These are phyloP conservation scores for Heterobasidion annosum DNA, from an alignment of 1,284 basidiomycete genomes.

Conservation along the genomic window DNA sequence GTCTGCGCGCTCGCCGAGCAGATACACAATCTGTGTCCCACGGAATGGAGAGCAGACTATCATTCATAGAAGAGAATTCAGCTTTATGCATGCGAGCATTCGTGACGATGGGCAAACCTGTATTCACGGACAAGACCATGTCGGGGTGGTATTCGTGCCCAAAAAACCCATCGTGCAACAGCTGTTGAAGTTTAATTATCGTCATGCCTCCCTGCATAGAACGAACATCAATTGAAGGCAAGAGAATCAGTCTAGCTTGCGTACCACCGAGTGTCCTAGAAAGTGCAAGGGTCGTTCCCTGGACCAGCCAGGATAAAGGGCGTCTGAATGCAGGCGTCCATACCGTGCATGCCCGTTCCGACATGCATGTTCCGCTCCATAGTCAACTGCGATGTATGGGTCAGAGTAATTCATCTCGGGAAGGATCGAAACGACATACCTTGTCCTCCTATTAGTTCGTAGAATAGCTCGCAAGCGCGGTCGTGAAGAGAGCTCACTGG, in stretches of 20 bases:
- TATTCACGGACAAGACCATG: constrained; percentile 38
- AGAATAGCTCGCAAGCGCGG: constrained; percentile 50
- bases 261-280: constrained; percentile 43
- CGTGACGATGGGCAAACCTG: constrained; percentile 20
- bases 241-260: constrained; percentile 1
- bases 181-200: constrained; percentile 35
- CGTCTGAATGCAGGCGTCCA: constrained; percentile 29
- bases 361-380: constrained; percentile 28
- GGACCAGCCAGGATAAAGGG: constrained; percentile 44
- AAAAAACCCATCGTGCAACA: constrained; percentile 33
- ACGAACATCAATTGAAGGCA: background rate
- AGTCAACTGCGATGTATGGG: constrained; percentile 23
- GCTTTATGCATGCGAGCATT: background rate
- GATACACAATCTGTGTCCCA: constrained; percentile 39
- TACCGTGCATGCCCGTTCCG: constrained; percentile 30
- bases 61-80: background rate
- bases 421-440: constrained; percentile 19
- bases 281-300: constrained; percentile 36
- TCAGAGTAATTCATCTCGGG: background rate
- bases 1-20: constrained; percentile 32
- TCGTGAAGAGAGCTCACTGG: constrained; percentile 49
- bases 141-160: constrained; percentile 26
- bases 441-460: constrained; percentile 37
- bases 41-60: constrained; percentile 39
- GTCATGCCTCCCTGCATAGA: constrained; percentile 36